These are phyloP conservation scores for Agrostemma githago DNA, from an alignment of 148 eudicot species.

Conservation along the genomic window DNA sequence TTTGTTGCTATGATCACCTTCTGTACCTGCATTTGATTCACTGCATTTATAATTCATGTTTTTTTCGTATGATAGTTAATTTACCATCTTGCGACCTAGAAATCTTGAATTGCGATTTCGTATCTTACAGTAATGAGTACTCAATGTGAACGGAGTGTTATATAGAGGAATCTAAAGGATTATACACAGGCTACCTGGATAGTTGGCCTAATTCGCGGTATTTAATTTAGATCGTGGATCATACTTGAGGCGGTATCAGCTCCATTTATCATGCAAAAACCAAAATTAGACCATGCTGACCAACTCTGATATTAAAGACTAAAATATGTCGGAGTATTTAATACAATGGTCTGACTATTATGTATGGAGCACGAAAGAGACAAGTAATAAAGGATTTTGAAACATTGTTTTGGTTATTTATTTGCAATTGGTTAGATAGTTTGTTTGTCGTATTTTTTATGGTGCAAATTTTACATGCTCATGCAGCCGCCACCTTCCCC, in stretches of 20 bases:
- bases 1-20: not conserved
- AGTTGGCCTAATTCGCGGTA: not conserved
- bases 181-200: not conserved
- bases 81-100: not conserved
- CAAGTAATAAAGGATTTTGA: not conserved
- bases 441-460: not conserved
- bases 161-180: no score
- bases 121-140: not conserved
- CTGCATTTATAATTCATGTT: not conserved
- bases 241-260: not conserved
- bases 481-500: slow-evolving; percentile 78
- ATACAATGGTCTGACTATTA: not conserved
- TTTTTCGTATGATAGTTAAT: not conserved
- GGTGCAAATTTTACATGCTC: slow-evolving; percentile 12
- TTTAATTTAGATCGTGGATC: not conserved
- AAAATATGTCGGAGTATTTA: no score
- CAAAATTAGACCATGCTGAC: not conserved
- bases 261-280: not conserved
- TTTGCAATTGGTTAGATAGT: not conserved
- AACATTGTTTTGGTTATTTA: slow-evolving; percentile 1
- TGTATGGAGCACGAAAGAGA: not conserved
- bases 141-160: not conserved
- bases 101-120: not conserved
- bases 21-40: not conserved
- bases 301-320: not conserved